Conservation (phyloP, 106 monocot genomes). For the Platanthera guangdongensis region DNA sequence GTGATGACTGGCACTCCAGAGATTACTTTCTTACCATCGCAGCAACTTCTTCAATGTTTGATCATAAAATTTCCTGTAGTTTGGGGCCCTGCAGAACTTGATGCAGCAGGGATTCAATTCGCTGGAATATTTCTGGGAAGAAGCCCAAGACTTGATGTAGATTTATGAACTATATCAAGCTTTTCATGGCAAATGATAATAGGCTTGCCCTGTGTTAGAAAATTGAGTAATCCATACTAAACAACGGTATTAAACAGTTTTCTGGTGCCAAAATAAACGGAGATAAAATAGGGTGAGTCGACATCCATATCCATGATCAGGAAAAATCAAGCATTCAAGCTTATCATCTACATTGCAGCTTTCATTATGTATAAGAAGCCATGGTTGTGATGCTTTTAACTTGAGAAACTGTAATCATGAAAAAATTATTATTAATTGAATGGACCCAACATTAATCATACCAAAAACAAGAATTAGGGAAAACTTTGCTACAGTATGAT, state of each 20-base stretch:
- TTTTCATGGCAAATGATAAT: constrained; percentile 41
- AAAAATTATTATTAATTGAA: no score
- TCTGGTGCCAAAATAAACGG: background rate
- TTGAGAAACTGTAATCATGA: constrained; percentile 33
- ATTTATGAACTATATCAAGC: constrained; percentile 53
- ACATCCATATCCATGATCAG: constrained; percentile 37
- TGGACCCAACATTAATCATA: no score
- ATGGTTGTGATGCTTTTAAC: constrained; percentile 48
- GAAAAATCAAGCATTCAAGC: constrained; percentile 39
- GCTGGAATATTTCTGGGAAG: constrained; percentile 81
- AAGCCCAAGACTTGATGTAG: constrained; percentile 58
- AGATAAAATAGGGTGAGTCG: constrained; percentile 52
- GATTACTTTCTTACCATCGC: constrained; percentile 52
- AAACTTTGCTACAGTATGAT: no score
- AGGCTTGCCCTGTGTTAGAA: constrained; percentile 50
- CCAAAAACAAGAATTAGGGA: background rate
- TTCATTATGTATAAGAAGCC: constrained; percentile 44
- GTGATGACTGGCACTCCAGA: constrained; percentile 45
- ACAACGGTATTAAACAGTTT: background rate
- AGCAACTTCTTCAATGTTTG: constrained; percentile 45
- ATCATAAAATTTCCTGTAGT: constrained; percentile 28
- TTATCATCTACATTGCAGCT: background rate
- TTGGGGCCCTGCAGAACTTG: constrained; percentile 33
- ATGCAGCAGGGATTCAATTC: constrained; percentile 45
- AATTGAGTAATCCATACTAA: constrained; percentile 10